Conservation (phyloP, 2,329 filamentous ascomycete genomes). For the Orbilia javanica region DNA sequence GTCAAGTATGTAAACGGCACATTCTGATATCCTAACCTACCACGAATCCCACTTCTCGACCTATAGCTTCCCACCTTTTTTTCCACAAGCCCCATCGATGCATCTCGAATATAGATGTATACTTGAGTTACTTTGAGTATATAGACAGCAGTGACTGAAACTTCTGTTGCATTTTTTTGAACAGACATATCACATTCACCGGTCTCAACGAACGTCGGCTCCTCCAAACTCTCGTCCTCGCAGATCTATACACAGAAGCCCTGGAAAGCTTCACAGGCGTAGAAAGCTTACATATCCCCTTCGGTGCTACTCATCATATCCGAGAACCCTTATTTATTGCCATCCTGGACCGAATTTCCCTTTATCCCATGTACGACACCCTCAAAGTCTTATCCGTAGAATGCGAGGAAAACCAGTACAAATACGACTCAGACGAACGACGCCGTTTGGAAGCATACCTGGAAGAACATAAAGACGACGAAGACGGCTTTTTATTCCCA, state of each 20-base stretch:
- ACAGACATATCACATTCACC: constrained; percentile 27
- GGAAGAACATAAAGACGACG: constrained; percentile 18
- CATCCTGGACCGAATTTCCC: constrained; percentile 14
- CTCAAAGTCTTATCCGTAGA: constrained; percentile 15
- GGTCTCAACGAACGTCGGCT: constrained; percentile 15
- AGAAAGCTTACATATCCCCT: constrained; percentile 17
- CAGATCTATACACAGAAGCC: constrained; percentile 15
- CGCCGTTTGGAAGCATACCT: constrained; percentile 7
- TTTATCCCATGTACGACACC: constrained; percentile 24
- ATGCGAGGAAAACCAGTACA: constrained; percentile 18
- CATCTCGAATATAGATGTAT: not conserved
- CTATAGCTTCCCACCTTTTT: not conserved
- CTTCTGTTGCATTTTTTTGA: constrained; percentile 13
- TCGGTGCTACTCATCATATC: constrained; percentile 14
- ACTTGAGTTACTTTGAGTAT: constrained; percentile 7
- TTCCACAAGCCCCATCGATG: not conserved
- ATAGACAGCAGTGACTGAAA: constrained; percentile 26
- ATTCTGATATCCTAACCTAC: constrained; percentile 10
- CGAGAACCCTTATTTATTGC: constrained; percentile 19
- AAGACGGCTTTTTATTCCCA: constrained; percentile 6
- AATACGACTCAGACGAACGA: constrained; percentile 26
- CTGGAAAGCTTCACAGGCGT: constrained; percentile 23
- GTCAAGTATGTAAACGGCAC: constrained; percentile 28
- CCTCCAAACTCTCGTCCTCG: constrained; percentile 20
- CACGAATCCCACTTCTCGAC: constrained; percentile 16